phyloP scores from a whole-genome alignment of 768 basidiomycete genomes.

The Porpolomopsis calyptriformis region DNA sequence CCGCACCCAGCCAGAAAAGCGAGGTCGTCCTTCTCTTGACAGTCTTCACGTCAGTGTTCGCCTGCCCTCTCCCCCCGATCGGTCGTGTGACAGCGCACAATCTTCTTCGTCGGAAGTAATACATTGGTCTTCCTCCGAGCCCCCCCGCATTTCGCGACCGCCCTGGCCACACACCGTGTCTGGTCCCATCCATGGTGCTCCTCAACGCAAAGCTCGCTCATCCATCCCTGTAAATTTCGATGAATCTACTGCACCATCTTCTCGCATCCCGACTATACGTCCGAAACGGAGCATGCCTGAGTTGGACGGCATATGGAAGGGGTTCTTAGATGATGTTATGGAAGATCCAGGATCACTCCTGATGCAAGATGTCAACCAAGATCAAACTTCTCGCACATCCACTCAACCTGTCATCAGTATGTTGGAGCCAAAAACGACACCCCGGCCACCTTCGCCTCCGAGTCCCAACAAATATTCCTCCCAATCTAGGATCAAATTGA shows the following conservation, averaged over 20 bases:
- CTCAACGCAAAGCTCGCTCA: background rate
- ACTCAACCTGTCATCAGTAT: background rate
- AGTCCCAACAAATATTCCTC: too few species aligned
- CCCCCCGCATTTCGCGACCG: background rate
- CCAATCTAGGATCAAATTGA: too few species aligned
- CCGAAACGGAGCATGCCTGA: constrained; percentile 9
- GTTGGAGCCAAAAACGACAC: background rate
- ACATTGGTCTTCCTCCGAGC: background rate
- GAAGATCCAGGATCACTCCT: constrained; percentile 10
- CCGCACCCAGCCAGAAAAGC: too few species aligned
- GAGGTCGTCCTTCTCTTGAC: background rate
- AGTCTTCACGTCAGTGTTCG: background rate
- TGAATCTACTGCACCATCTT: background rate
- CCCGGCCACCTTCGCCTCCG: too few species aligned
- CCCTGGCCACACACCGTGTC: background rate
- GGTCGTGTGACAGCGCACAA: background rate
- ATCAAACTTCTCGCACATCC: background rate
- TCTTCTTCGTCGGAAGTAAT: background rate
- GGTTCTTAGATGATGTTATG: constrained; percentile 19
- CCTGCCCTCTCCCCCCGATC: background rate
- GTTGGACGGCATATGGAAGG: constrained; percentile 22
- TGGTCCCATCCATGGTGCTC: background rate
- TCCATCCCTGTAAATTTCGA: background rate
- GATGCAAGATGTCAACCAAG: background rate
- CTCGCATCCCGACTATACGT: background rate